Evolutionary conservation across 2,329 filamentous ascomycete genomes (phyloP), one percentile per base, ranked within the genome.

Genomic region (Dendrostoma leiphaemia): DNA sequence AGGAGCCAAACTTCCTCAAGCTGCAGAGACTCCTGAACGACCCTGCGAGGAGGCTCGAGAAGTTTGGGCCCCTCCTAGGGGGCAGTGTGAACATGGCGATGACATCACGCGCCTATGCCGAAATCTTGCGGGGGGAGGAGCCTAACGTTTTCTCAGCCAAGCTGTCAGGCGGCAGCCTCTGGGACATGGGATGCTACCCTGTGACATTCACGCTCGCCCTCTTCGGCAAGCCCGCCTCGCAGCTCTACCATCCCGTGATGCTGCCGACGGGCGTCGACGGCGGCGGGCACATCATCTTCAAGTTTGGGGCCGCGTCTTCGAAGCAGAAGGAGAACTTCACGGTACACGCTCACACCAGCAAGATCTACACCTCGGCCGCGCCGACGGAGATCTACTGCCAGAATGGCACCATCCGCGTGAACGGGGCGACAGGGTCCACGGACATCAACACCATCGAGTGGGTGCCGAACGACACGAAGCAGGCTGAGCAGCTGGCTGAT

Each of bases 361-460:
- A 57, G 51, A 57, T 57, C 6, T 57, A 57, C 47, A 57, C 55
- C n/a, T 57, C 55, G 23, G 48, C 51, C 13, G 51, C 55, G n/a
- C 55, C 55, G 3, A 54, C 55, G 1, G 55, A 57, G 43, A 57
- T 57, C 21, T 57, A 57, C 32, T 51, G 47, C 31, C 51, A 57
- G 21, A 57, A 57, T 43, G 55, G 55, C 21, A 57, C 55, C 2
- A 45, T 57, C 31, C 44, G 41, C 2, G 17, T 57, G 37, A 57
- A 51, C 26, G 55, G 55, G 7, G 55, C 51, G 3, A 57, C 55
- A 7, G 55, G 55, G 0, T 51, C 54, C 13, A 54, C 55, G n/a
- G 55, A 57, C 4, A 57, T 57, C 26, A 38, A 57, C 28, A 54
- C 51, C 3, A 34, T 57, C 12, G 55, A 57, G 37, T 57, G 54